Evolutionary conservation across 805 yeast genomes (phyloP).

Genomic region (Hanseniaspora lindneri): DNA sequence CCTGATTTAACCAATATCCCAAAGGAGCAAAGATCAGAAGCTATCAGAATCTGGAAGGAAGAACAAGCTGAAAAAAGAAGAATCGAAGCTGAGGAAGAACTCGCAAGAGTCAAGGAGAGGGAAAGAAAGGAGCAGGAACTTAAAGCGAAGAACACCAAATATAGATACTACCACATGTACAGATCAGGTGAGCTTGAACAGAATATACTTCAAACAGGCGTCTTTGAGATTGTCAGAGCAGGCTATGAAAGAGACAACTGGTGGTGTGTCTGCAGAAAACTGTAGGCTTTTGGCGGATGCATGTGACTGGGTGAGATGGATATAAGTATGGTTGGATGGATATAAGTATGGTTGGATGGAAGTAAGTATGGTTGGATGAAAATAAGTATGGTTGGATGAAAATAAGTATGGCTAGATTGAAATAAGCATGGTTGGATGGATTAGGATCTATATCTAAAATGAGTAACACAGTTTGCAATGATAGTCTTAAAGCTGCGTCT

Average conservation of each 20-base stretch:
- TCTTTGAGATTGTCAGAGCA: conserved; percentile 43
- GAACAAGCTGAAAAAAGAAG: conserved; percentile 23
- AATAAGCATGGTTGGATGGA: no score
- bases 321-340: no score
- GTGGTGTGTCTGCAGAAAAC: conserved; percentile 59
- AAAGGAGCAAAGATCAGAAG: conserved; percentile 24
- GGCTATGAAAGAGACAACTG: conserved; percentile 94
- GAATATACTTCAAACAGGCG: conserved; percentile 59
- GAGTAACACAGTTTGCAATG: no score
- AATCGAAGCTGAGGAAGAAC: conserved; percentile 18
- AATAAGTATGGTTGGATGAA: no score
- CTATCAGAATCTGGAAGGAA: conserved; percentile 24
- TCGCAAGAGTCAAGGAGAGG: conserved; percentile 19
- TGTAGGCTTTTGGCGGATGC: no score
- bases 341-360: no score
- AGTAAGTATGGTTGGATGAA: no score
- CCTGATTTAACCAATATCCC: conserved; percentile 25
- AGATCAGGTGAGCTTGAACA: conserved; percentile 68
- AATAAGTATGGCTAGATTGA: no score
- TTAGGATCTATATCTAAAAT: no score
- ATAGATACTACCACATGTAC: conserved; percentile 82
- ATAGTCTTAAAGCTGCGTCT: no score
- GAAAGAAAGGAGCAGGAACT: conserved; percentile 20
- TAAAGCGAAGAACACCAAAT: conserved; percentile 41
- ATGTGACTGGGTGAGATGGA: no score